A percentile compares a stretch with the other conserved stretches of the same genome.
Conservation (phyloP, 83 land plant species). For the Picea abies region DNA sequence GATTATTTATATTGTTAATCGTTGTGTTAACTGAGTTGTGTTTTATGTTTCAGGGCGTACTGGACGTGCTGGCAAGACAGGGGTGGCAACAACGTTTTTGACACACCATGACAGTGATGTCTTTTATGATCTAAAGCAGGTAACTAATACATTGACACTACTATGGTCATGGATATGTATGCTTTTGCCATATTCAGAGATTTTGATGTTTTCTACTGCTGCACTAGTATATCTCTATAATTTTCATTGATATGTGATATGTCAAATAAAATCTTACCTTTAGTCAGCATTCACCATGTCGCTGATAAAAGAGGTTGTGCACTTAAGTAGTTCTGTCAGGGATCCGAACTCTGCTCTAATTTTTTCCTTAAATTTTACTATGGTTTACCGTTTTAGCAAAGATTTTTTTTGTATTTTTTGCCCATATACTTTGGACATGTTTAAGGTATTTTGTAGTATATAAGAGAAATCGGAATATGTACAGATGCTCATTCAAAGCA, state of each 20-base stretch:
- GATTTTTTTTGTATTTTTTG: background rate
- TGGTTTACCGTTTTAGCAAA: background rate
- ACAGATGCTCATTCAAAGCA: constrained; percentile 89
- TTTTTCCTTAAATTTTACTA: background rate
- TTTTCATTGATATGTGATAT: background rate
- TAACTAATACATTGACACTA: constrained; percentile 4
- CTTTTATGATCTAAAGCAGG: constrained; percentile 88
- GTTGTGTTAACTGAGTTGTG: background rate
- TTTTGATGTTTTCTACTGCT: background rate
- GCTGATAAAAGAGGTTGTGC: background rate
- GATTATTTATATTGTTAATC: background rate
- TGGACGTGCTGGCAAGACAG: constrained; percentile 97
- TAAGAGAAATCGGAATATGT: background rate
- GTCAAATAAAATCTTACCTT: background rate
- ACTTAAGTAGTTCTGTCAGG: background rate
- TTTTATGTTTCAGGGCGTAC: constrained; percentile 53
- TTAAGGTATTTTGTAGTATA: background rate
- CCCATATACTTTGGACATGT: background rate
- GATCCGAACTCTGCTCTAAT: background rate
- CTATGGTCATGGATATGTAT: no score
- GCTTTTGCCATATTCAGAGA: no score
- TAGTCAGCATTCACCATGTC: background rate
- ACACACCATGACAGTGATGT: constrained; percentile 81
- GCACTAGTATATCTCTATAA: background rate
- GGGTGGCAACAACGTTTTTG: constrained; percentile 91